These are phyloP conservation scores for Chytridium lagenaria DNA, from an alignment of 371 early-diverging fungal species.

Conservation along the genomic window DNA sequence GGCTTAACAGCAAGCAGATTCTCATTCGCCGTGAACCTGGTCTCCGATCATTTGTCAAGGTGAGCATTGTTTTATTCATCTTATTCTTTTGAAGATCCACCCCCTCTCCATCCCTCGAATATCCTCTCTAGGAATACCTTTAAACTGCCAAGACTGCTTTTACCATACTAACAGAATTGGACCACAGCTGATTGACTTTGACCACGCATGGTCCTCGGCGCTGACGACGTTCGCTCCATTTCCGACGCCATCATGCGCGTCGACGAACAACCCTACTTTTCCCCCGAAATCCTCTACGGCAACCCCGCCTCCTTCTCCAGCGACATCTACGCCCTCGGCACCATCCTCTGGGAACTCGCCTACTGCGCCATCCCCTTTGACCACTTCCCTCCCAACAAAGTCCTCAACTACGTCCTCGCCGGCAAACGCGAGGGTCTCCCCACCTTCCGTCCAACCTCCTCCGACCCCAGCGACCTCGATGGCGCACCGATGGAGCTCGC, in stretches of 20 bases:
- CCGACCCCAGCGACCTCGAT: neutral
- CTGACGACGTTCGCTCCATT: neutral
- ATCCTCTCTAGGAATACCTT: too few relatives aligned
- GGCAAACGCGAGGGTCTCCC: slow-evolving; percentile 18
- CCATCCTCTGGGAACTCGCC: slow-evolving; percentile 22
- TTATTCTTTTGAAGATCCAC: too few relatives aligned
- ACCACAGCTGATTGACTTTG: slow-evolving; percentile 21
- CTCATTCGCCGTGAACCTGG: neutral
- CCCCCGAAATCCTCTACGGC: slow-evolving; percentile 11
- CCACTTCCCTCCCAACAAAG: neutral
- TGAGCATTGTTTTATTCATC: neutral
- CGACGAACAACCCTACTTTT: slow-evolving; percentile 14
- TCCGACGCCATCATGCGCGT: neutral
- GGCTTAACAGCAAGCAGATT: neutral
- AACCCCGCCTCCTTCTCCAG: neutral
- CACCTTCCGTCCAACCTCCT: too few relatives aligned
- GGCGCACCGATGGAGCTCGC: slow-evolving; percentile 1
- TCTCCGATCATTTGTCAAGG: neutral
- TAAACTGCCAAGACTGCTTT: too few relatives aligned
- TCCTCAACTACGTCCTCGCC: neutral
- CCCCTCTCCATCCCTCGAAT: too few relatives aligned
- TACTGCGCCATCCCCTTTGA: slow-evolving; percentile 12
- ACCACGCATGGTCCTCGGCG: neutral
- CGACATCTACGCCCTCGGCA: slow-evolving; percentile 23
- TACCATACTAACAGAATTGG: too few relatives aligned